These are phyloP conservation scores for Pythium monospermum DNA, from an alignment of 352 stramenopile genomes.

Conservation along the genomic window DNA sequence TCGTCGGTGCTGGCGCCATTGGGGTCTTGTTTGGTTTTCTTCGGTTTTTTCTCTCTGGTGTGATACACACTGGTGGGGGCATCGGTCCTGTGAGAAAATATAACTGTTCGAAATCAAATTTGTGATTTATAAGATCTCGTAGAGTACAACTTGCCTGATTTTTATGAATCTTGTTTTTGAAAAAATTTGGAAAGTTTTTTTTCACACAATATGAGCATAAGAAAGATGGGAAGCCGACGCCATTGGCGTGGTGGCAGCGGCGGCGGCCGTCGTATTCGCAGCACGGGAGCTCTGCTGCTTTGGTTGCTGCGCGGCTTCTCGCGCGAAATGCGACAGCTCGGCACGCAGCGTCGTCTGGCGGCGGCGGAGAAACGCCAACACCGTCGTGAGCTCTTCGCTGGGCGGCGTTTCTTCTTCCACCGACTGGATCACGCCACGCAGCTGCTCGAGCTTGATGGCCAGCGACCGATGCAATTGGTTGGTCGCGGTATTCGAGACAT, in stretches of 20 bases:
- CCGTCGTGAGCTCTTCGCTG: constrained; percentile 9
- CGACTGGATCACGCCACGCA: constrained; percentile 17
- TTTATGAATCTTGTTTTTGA: not conserved
- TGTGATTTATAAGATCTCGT: constrained; percentile 5
- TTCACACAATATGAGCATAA: not conserved
- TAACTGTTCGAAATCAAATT: constrained; percentile 1
- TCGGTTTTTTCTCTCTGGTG: constrained; percentile 14
- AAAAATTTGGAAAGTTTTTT: not conserved
- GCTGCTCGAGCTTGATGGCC: constrained; percentile 17
- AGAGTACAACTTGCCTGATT: constrained; percentile 6
- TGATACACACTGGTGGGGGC: not conserved
- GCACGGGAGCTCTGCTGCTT: not conserved
- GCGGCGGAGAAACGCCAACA: constrained; percentile 15
- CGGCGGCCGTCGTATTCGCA: too few species aligned
- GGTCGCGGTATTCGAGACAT: constrained; percentile 1
- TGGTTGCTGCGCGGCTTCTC: not conserved
- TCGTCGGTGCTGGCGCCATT: constrained; percentile 1
- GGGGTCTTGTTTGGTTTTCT: not conserved
- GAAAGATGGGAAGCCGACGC: too few species aligned
- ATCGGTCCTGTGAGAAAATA: constrained; percentile 21
- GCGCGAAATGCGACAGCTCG: constrained; percentile 10
- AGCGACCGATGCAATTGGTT: constrained; percentile 12
- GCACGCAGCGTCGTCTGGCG: constrained; percentile 14
- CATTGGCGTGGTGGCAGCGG: too few species aligned
- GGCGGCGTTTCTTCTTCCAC: constrained; percentile 15